phyloP scores from a whole-genome alignment of 176 grass and related monocot species.

The Bonia amplexicaulis region DNA sequence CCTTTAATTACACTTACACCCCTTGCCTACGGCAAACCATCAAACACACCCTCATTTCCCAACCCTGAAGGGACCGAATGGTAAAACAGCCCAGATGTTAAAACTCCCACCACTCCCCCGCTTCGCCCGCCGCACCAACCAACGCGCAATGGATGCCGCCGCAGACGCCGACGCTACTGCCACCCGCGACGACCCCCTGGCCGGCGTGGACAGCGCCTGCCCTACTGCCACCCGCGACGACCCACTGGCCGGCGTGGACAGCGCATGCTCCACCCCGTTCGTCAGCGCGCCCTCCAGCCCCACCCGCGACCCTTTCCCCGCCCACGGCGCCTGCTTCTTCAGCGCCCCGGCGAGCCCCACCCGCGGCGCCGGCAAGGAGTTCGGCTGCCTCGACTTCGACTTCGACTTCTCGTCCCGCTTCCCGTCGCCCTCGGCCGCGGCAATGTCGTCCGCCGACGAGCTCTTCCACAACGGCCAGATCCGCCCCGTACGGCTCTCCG shows the following conservation, averaged over 20 bases:
- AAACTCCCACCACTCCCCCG: neutral
- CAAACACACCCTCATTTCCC: fast-evolving
- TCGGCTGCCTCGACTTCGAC: conserved; percentile 43
- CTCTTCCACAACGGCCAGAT: conserved; percentile 95
- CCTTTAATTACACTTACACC: fast-evolving
- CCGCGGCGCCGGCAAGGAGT: neutral
- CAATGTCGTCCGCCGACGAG: conserved; percentile 90
- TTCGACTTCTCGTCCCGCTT: conserved; percentile 60
- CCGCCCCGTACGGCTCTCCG: conserved; percentile 46
- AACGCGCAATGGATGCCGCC: neutral
- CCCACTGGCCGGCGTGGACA: neutral
- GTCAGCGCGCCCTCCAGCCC: conserved; percentile 71
- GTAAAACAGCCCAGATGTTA: neutral
- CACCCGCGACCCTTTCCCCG: conserved; percentile 13
- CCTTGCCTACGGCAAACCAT: fast-evolving
- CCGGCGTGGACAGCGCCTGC: conserved; percentile 41
- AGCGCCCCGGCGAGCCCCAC: conserved; percentile 89
- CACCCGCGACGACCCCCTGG: neutral
- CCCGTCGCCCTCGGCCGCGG: conserved; percentile 32
- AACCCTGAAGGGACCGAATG: fast-evolving
- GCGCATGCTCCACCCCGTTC: conserved; percentile 67
- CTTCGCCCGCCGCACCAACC: neutral
- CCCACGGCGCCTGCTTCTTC: conserved; percentile 58
- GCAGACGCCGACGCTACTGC: neutral
- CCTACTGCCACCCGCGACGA: neutral